Evolutionary conservation across 1,139 yeast genomes (phyloP), one percentile per base, ranked within the genome.

Genomic region (Suhomyces bolitotheri): DNA sequence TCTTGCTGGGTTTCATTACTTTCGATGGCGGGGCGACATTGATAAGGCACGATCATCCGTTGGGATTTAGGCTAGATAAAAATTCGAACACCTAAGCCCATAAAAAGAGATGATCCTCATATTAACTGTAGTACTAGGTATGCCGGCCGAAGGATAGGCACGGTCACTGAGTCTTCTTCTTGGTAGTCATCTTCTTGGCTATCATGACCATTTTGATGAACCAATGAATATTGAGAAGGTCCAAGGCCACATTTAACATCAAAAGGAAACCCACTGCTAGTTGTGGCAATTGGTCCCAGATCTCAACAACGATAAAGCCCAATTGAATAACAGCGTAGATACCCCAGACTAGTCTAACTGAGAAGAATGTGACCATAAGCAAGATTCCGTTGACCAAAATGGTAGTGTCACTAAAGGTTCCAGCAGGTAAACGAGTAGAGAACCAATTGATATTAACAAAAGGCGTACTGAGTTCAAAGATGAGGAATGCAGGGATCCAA

Each of bases 371-470:
- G 29, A 72, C 45, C 46, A 92, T 72, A 41, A 92, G 71, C 13
- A 78, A 54, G 14, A 85, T 58, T 33, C 96, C 96, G 62, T 92
- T 92, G 41, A 81, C 47, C 34, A 78, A 50, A 40, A 81, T 76
- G 36, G 79, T 51, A 45, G 60, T 66, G 22, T 71, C 74, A 32
- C 79, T 70, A 40, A 82, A 53, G 11, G 74, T 60, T 6, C 79
- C 78, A 4, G 69, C 68, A 2, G 95, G 89, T 37, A 86, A 73
- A 51, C 82, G 82, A 34, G 85, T 66, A 2, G 92, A 86, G 56
- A 86, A 82, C 97, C 97, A 90, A 62, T 95, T 84, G 45, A 89
- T 60, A 63, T 92, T 90, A 39, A 92, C 80, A 56, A 90, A 90
- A 9, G 98, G 97, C 7, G 97, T 92, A 14, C 96, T 86, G 40